Base-by-base conservation (phyloP, 805 yeast genomes). In the Candida orba region DNA sequence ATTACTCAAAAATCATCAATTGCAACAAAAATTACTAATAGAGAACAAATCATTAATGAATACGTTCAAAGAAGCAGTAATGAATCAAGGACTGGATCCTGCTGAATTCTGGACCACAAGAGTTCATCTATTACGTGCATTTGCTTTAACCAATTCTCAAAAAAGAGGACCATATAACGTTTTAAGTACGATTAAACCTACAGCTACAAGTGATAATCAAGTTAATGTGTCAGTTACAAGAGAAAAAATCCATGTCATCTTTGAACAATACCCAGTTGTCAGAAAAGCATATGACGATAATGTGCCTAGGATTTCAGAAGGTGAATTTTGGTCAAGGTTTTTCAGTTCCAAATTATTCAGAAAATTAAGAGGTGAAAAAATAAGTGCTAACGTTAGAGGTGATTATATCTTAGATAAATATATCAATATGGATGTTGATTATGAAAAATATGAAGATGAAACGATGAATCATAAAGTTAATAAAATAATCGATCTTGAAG, bases 301-400 rank as follows among this genome's bases (percentile, higher is more conserved):
- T 45, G 99, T 93, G 5, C 99, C 98, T 1, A 81, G 82, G 48
- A 71, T 93, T 42, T 75, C 78, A 39, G 98, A 93, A 60, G 90
- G 91, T 35, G 95, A 85, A 57, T 93, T 93, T 55, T 93, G 99
- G 99, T 87, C 95, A 10, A 69, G 97, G 49, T 93, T 93, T 57
- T 93, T 93, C 71, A 81, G 87, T 55, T 89, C 97, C 0, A 84
- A 88, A 54, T 67, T 93, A 47, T 93, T 90, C 57, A 72, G 96
- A 52, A 78, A 89, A 54, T 68, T 93, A 30, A 74, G 96, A 59
- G 99, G 99, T 46, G 98, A 93, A 58, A 81, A 79, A 51, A 75
- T 88, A 42, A 78, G 81, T 55, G 64, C 75, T 3, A 82, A 78
- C 57, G 87, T 86, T 49, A 73, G 95, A 49, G 89, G 93, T 42